Percentiles rank a stretch among this genome's conserved stretches.
These are phyloP conservation scores for Fusarium concolor DNA, from an alignment of 2,329 filamentous ascomycete genomes.

Conservation along the genomic window DNA sequence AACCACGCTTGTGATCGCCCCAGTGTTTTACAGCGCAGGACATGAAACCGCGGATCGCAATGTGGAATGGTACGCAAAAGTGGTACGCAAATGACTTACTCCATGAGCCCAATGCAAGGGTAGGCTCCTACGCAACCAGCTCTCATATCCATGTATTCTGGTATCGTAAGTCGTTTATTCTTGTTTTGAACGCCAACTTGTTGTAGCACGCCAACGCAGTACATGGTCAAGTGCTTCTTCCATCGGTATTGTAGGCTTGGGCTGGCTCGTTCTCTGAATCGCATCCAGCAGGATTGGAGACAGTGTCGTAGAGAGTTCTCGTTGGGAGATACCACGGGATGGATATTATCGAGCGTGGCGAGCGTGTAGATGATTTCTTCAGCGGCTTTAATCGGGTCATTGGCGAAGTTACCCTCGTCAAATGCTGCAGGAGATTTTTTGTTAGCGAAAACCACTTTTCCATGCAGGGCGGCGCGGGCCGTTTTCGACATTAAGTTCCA, in stretches of 20 bases:
- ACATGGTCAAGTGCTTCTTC: constrained; percentile 31
- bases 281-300: constrained; percentile 27
- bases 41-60: constrained; percentile 2
- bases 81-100: constrained; percentile 8
- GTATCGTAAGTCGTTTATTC: constrained; percentile 1
- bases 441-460: constrained; percentile 17
- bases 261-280: constrained; percentile 19
- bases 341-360: constrained; percentile 21
- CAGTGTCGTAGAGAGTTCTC: constrained; percentile 25
- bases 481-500: not conserved
- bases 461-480: constrained; percentile 19
- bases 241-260: constrained; percentile 22
- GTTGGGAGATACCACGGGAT: constrained; percentile 13
- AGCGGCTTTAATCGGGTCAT: constrained; percentile 27
- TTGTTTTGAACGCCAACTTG: constrained; percentile 22
- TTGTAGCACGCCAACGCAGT: constrained; percentile 23
- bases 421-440: constrained; percentile 6
- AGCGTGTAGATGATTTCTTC: constrained; percentile 31
- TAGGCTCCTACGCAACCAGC: constrained; percentile 27
- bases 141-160: constrained; percentile 30
- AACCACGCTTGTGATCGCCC: not conserved
- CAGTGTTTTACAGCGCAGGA: not conserved
- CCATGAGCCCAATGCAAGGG: constrained; percentile 28
- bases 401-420: constrained; percentile 24
- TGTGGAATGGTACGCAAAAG: not conserved